Evolutionary conservation across 192 early-diverging fungal species (phyloP).

Genomic region (Chytriomyces sp.): DNA sequence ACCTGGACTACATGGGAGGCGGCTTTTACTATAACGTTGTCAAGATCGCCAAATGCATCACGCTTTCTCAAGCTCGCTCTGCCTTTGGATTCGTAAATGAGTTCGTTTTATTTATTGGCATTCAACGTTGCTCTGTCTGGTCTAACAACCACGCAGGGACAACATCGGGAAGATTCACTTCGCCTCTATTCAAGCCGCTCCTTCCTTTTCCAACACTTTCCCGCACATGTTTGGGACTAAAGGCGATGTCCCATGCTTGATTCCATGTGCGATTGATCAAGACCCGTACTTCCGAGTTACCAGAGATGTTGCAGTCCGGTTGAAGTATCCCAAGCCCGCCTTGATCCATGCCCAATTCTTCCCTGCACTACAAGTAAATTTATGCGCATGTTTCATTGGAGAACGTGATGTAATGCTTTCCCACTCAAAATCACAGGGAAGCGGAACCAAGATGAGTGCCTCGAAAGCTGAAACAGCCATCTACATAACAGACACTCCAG

Average conservation of each 20-base stretch:
- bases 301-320: slow-evolving; percentile 84
- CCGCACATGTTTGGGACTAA: slow-evolving; percentile 92
- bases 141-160: slow-evolving; percentile 52
- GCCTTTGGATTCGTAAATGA: slow-evolving; percentile 87
- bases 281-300: slow-evolving; percentile 99
- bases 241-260: slow-evolving; percentile 90
- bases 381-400: neutral
- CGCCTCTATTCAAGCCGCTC: slow-evolving; percentile 90
- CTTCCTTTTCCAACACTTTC: slow-evolving; percentile 93
- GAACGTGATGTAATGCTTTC: neutral
- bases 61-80: slow-evolving; percentile 76
- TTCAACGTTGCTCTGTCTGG: neutral
- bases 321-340: slow-evolving; percentile 95
- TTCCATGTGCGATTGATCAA: slow-evolving; percentile 98
- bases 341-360: slow-evolving; percentile 95
- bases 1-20: slow-evolving; percentile 88
- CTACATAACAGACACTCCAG: slow-evolving; percentile 87
- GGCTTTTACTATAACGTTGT: slow-evolving; percentile 94
- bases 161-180: slow-evolving; percentile 94
- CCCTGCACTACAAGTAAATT: slow-evolving; percentile 76
- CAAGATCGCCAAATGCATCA: slow-evolving; percentile 85
- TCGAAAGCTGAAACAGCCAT: slow-evolving; percentile 88
- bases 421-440: slow-evolving; percentile 55
- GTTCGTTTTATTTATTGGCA: slow-evolving; percentile 2
- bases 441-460: slow-evolving; percentile 93